phyloP scores from a whole-genome alignment of 306 rosid genomes.

The Rosa persica region DNA sequence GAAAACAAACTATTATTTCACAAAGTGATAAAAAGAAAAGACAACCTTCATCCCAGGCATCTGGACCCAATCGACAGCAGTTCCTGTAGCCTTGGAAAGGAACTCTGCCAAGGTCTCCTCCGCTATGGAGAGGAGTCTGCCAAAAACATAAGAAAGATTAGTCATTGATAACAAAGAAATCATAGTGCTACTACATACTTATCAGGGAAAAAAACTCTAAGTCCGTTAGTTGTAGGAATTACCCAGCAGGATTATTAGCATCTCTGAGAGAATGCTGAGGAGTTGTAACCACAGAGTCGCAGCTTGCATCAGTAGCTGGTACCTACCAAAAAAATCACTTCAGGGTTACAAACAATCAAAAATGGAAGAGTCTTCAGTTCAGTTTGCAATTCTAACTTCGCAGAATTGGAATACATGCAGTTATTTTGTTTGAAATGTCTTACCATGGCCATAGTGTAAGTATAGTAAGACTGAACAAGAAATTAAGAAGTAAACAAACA shows the following conservation, averaged over 20 bases:
- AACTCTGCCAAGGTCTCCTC: constrained; percentile 99
- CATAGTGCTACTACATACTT: background rate
- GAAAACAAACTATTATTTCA: background rate
- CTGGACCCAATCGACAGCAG: constrained; percentile 99
- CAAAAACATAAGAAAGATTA: background rate
- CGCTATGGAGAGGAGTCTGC: constrained; percentile 97
- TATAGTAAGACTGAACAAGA: background rate
- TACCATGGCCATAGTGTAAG: constrained; percentile 5
- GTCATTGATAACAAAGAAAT: constrained; percentile 7
- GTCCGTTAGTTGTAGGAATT: constrained; percentile 25
- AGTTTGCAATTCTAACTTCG: background rate
- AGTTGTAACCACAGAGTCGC: constrained; percentile 85
- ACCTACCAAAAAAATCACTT: constrained; percentile 44
- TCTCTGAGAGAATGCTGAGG: constrained; percentile 80
- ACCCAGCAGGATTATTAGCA: constrained; percentile 99
- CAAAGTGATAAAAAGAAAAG: constrained; percentile 5
- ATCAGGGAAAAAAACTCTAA: constrained; percentile 14
- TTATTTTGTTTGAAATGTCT: background rate
- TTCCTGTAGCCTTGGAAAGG: constrained; percentile 99
- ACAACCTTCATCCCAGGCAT: constrained; percentile 99
- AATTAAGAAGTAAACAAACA: background rate
- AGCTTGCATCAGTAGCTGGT: constrained; percentile 85
- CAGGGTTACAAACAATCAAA: constrained; percentile 21
- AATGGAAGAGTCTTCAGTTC: constrained; percentile 8
- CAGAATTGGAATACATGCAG: background rate